These are phyloP conservation scores for Aegilops longissima DNA, from an alignment of 176 grass and related monocot genomes.

Conservation along the genomic window DNA sequence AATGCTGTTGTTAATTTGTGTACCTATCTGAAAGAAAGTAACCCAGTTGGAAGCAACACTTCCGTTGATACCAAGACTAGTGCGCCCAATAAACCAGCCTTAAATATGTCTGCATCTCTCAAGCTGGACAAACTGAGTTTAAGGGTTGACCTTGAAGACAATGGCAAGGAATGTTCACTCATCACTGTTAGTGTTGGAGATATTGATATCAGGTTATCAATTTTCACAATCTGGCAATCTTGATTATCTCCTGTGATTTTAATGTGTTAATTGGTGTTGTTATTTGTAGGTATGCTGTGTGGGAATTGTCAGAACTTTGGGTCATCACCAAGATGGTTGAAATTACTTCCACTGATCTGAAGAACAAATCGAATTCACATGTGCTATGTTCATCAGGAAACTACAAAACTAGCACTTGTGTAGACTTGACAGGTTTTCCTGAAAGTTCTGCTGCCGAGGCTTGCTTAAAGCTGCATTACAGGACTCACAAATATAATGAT, in stretches of 20 bases:
- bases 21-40: slow-evolving; percentile 33
- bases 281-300: slow-evolving; percentile 65
- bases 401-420: slow-evolving; percentile 9
- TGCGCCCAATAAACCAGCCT: slow-evolving; percentile 22
- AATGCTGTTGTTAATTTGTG: slow-evolving; percentile 48
- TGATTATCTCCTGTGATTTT: slow-evolving; percentile 18
- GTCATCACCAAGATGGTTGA: slow-evolving; percentile 48
- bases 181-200: slow-evolving; percentile 54
- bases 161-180: slow-evolving; percentile 40
- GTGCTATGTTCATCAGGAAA: slow-evolving; percentile 65
- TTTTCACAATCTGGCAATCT: slow-evolving; percentile 25
- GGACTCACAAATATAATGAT: slow-evolving; percentile 36
- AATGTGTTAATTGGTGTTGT: slow-evolving; percentile 14
- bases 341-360: slow-evolving; percentile 48
- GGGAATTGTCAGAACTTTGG: slow-evolving; percentile 57
- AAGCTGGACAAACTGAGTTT: slow-evolving; percentile 64
- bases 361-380: slow-evolving; percentile 41
- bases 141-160: slow-evolving; percentile 64
- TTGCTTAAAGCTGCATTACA: slow-evolving; percentile 78
- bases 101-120: slow-evolving; percentile 52
- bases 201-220: slow-evolving; percentile 57
- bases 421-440: slow-evolving; percentile 17
- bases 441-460: slow-evolving; percentile 32
- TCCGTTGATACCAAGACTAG: slow-evolving; percentile 32
- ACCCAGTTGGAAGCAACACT: slow-evolving; percentile 30